Conservation (phyloP, 306 rosid genomes). For the Gleditsia sinensis region DNA sequence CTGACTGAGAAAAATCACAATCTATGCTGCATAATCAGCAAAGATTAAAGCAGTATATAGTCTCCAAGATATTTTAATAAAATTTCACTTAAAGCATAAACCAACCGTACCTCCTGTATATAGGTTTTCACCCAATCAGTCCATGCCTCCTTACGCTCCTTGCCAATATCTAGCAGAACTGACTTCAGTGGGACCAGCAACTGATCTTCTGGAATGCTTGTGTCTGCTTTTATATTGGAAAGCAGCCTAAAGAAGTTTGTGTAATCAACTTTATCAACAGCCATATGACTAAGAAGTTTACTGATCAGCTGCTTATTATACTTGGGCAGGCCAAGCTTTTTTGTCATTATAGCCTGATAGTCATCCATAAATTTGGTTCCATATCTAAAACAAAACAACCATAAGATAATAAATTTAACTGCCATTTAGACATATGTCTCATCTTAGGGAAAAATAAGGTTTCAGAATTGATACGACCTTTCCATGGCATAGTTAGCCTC, state of each 20-base stretch:
- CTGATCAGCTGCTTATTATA: conserved; percentile 87
- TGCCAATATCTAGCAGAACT: conserved; percentile 89
- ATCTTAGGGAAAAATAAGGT: neutral
- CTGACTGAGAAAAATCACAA: too few species aligned
- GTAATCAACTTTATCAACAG: conserved; percentile 97
- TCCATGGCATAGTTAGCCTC: conserved; percentile 97
- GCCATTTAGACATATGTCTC: conserved; percentile 5
- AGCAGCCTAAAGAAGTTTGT: conserved; percentile 87
- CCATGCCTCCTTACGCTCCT: conserved; percentile 98
- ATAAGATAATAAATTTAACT: conserved; percentile 24
- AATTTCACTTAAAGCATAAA: conserved; percentile 19
- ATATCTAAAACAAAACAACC: conserved; percentile 58
- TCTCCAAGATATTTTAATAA: neutral
- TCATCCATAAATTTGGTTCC: conserved; percentile 96
- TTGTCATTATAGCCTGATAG: conserved; percentile 92
- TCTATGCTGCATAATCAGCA: conserved; percentile 9
- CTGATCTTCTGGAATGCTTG: conserved; percentile 75
- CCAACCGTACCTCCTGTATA: conserved; percentile 70
- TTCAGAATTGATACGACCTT: conserved; percentile 61
- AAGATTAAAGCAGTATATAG: neutral
- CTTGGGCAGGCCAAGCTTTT: conserved; percentile 92
- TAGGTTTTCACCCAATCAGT: conserved; percentile 80
- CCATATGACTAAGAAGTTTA: conserved; percentile 91
- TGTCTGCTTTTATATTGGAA: conserved; percentile 84
- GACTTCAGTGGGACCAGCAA: conserved; percentile 86